Evolutionary conservation across 2,329 filamentous ascomycete species (phyloP), one percentile per base, ranked within the genome.

Genomic region (Aspergillus spinulosporus): DNA sequence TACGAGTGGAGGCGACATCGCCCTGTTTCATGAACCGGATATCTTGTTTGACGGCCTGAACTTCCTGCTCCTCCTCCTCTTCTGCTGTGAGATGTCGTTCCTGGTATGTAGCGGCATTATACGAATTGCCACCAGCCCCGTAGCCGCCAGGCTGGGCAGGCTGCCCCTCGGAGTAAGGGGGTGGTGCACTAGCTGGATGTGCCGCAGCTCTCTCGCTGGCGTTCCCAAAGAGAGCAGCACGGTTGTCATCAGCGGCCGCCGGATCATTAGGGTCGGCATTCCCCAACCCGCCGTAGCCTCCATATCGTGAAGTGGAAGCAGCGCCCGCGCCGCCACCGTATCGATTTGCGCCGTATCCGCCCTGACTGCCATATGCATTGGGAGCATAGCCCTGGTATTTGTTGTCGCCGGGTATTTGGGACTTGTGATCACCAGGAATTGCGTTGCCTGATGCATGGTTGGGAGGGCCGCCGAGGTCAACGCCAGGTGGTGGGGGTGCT

Each of bases 21-120:
- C 90, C 86, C 62, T 91, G 84, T 72, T 93, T 93, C 68, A 91
- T 82, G 62, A 87, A 85, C 12, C 82, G 82, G 63, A 92, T 90
- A 67, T 95, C 84, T 63, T 87, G 80, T 72, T 91, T 91, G 14
- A 88, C 85, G 0, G 85, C 84, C 57, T 86, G 80, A 9, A 92
- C 83, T 58, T 89, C 85, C 70, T 89, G 84, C 60, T 90, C 86
- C 66, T 88, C 86, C 62, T 94, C 87, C 61, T 87, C 77, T 83
- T 96, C 90, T 1, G 87, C 90, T 0, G 90, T 96, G 62, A 96
- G 77, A 71, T 96, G 85, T 47, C 90, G 84, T 58, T 89, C 82
- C 55, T 88, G 86, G 51, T 89, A 85, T 4, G 77, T 70, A 21
- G 68, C 62, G 45, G 69, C 68, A 59, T 67, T 69, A 59, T 72